Evolutionary conservation across 2,329 filamentous ascomycete genomes (phyloP), one percentile per base, ranked within the genome.

Genomic region (Beauveria sp.): DNA sequence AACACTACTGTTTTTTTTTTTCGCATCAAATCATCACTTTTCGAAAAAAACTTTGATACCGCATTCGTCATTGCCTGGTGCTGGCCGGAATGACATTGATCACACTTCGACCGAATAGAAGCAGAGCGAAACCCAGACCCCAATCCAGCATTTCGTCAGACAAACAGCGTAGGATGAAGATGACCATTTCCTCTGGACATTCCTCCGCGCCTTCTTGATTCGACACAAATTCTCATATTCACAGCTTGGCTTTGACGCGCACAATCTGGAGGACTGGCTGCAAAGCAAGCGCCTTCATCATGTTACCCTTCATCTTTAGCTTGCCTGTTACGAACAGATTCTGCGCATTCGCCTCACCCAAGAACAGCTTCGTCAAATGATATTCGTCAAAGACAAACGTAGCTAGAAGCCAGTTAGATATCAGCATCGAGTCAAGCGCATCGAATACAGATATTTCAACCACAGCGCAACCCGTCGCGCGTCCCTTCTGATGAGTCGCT

Each of bases 271-370:
- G 78, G 68, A 96, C 88, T 18, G 90, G 88, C 77, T 96, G 90
- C 77, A 95, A 84, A 84, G 92, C 93, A 52, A 91, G 96, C 34
- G 92, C 88, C 83, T 95, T 96, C 91, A 96, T 96, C 59, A 96
- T 85, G 74, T 96, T 90, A 60, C 92, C 92, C 84, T 90, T 93
- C 71, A 96, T 85, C 88, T 96, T 96, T 71, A 96, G 81, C 82
- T 95, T 96, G 68, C 92, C 92, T 26, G 84, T 83, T 91, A 96
- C 96, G 77, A 96, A 96, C 64, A 96, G 77, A 70, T 87, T 86
- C 80, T 96, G 92, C 60, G 92, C 90, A 72, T 95, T 95, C 68
- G 89, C 89, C 80, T 93, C 90, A 71, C 91, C 91, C 31, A 80
- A 70, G 51, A 93, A 86, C 65, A 96, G 81, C 73, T 87, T 86